Percentiles rank a stretch among this genome's conserved stretches.
Conservation (phyloP, 2,329 filamentous ascomycete species). For the Xylaria digitata region DNA sequence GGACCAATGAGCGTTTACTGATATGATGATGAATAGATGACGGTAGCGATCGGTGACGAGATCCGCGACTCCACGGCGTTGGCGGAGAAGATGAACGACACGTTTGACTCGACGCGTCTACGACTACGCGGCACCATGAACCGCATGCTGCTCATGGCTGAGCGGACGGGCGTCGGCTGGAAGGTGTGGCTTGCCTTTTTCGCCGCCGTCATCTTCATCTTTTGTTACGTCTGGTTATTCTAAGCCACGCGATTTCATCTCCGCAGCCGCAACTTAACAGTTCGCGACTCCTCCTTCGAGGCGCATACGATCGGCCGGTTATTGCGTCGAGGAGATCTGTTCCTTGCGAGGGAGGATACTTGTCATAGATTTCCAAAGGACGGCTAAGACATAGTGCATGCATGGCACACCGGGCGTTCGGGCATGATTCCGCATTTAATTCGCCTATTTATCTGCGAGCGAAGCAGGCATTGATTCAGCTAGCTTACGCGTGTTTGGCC, state of each 20-base stretch:
- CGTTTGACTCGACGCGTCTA: slow-evolving; percentile 86
- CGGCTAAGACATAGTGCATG: slow-evolving; percentile 17
- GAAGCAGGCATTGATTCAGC: slow-evolving; percentile 12
- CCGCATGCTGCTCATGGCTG: slow-evolving; percentile 94
- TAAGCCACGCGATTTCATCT: slow-evolving; percentile 53
- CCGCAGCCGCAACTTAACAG: background rate
- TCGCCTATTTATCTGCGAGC: slow-evolving; percentile 11
- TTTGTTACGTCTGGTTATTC: slow-evolving; percentile 93
- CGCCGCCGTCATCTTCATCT: slow-evolving; percentile 81
- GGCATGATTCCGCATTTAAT: slow-evolving; percentile 27
- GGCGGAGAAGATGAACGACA: slow-evolving; percentile 95
- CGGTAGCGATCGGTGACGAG: slow-evolving; percentile 91
- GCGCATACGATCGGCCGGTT: background rate
- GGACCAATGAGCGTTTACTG: slow-evolving; percentile 13
- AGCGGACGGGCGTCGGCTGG: slow-evolving; percentile 95
- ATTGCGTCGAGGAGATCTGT: slow-evolving; percentile 2
- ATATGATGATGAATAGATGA: slow-evolving; percentile 70
- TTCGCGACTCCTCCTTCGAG: background rate
- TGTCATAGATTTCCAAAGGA: slow-evolving; percentile 27
- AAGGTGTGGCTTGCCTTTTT: slow-evolving; percentile 94
- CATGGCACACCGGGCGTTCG: slow-evolving; percentile 35
- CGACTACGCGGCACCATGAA: slow-evolving; percentile 94
- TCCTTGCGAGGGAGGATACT: slow-evolving; percentile 4
- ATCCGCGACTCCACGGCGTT: slow-evolving; percentile 90
- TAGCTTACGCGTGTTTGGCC: background rate